Percentiles rank a stretch among this genome's conserved stretches.
These are phyloP conservation scores for Sporisorium exsertum DNA, from an alignment of 1,284 basidiomycete species.

Conservation along the genomic window DNA sequence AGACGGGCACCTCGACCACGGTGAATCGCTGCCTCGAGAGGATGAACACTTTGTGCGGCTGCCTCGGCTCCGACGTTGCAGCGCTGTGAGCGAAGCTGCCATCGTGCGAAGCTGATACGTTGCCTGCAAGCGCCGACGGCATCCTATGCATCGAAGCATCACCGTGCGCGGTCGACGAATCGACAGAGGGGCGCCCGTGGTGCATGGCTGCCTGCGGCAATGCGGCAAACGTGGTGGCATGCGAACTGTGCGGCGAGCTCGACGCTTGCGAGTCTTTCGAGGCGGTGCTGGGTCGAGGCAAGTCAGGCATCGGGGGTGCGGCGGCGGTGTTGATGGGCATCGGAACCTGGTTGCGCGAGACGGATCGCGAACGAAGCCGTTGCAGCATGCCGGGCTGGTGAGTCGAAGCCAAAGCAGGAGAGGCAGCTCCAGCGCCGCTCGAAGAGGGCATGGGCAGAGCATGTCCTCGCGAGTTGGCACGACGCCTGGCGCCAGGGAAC, in stretches of 20 bases:
- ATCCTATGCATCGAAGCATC: slow-evolving; percentile 22
- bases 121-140: slow-evolving; percentile 6
- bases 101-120: slow-evolving; percentile 13
- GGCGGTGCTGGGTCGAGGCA: slow-evolving; percentile 31
- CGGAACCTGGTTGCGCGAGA: slow-evolving; percentile 29
- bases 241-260: slow-evolving; percentile 32
- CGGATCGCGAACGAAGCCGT: slow-evolving; percentile 27
- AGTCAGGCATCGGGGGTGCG: slow-evolving; percentile 38
- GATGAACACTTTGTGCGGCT: slow-evolving; percentile 56
- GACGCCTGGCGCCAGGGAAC: slow-evolving; percentile 17
- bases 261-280: slow-evolving; percentile 47
- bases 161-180: not conserved
- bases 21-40: slow-evolving; percentile 56
- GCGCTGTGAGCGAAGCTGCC: not conserved
- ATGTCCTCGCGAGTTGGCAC: slow-evolving; percentile 16
- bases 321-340: slow-evolving; percentile 41
- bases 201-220: slow-evolving; percentile 27
- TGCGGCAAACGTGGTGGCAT: slow-evolving; percentile 29
- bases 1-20: slow-evolving; percentile 44
- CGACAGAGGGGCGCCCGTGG: slow-evolving; percentile 23
- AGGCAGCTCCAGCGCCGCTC: not conserved
- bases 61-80: slow-evolving; percentile 11
- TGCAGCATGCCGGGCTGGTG: slow-evolving; percentile 32
- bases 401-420: slow-evolving; percentile 13
- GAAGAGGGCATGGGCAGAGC: slow-evolving; percentile 17